Base-by-base conservation (phyloP, 192 early-diverging fungal genomes). In the Linnemannia exigua region DNA sequence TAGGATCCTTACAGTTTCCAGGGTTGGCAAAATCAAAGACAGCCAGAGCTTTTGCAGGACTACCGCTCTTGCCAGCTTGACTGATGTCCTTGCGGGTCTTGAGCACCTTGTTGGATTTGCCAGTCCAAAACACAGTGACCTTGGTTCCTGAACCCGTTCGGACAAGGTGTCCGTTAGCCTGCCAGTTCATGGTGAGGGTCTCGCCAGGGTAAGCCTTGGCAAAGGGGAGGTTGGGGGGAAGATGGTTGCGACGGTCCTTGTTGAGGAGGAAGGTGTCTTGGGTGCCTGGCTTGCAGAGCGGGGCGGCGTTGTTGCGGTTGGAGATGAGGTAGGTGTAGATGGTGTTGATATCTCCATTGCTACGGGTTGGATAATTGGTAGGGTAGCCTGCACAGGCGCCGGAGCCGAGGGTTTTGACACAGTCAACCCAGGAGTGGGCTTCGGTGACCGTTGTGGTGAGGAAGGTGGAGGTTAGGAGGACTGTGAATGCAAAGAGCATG, bases 361-460 rank as follows among this genome's bases (percentile, higher is more conserved):
- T 69, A 20, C 93, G 92, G 0, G 91, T 88, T 1, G 89, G 89
- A 63, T 92, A 94, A 19, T 91, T 90, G 44, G 90, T 88, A 0
- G 88, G 35, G 48, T 89, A 94, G 6, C 91, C 93, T 35, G 82
- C 76, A 58, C 92, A 92, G 3, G 61, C 25, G 15, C 87, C 69
- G 38, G 82, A 88, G 28, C 69, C 36, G 67, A 90, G 90, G 67
- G 84, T 91, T 52, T 91, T 90, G 69, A 88, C 79, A 37, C 91
- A 93, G 77, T 93, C 92, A 20, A 92, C 79, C 92, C 92, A 93
- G 47, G 89, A 90, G 87, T 93, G 92, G 70, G 88, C 91, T 77
- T 88, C 81, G 84, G 90, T 88, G 76, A 85, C 12, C 72, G 71
- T 41, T 3, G 51, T 50, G 16, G 67, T 33, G 31, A 70, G 14